These are phyloP conservation scores for Exophiala sideris DNA, from an alignment of 2,329 filamentous ascomycete genomes.

Conservation along the genomic window DNA sequence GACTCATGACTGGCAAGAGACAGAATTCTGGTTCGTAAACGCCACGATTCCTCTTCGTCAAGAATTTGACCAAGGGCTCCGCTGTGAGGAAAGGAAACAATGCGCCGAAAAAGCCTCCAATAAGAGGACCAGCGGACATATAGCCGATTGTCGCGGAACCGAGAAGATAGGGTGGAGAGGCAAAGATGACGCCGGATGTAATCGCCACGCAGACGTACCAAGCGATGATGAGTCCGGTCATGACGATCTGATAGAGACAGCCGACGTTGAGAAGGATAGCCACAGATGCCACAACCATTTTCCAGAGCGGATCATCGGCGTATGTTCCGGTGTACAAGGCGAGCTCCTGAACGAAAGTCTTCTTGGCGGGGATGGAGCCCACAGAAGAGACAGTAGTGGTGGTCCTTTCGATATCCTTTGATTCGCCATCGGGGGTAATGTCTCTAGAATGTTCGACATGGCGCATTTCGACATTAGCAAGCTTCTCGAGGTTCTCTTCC, in stretches of 20 bases:
- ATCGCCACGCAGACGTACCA: constrained; percentile 32
- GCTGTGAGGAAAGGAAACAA: constrained; percentile 28
- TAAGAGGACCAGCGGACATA: constrained; percentile 18
- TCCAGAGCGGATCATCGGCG: constrained; percentile 17
- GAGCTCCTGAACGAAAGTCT: constrained; percentile 18
- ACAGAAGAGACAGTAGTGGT: constrained; percentile 10
- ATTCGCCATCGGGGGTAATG: neutral
- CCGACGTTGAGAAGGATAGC: constrained; percentile 33
- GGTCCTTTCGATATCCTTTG: constrained; percentile 12
- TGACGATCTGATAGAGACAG: constrained; percentile 31
- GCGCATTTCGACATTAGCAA: constrained; percentile 14
- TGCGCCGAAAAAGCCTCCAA: constrained; percentile 12
- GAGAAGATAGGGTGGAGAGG: constrained; percentile 32
- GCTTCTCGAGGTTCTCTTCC: constrained; percentile 21
- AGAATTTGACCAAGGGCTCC: constrained; percentile 33
- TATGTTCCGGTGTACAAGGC: constrained; percentile 18
- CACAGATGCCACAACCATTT: constrained; percentile 31
- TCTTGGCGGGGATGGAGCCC: constrained; percentile 10
- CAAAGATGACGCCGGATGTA: constrained; percentile 32
- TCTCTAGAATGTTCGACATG: constrained; percentile 5
- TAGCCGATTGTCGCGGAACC: constrained; percentile 30
- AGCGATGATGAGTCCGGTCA: constrained; percentile 27
- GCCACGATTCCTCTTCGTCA: constrained; percentile 43
- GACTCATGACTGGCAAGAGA: constrained; percentile 24
- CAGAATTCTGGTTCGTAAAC: constrained; percentile 41